Evolutionary conservation across 2,329 filamentous ascomycete genomes (phyloP), one percentile per base, ranked within the genome.

Genomic region (Basipetospora chlamydospora): DNA sequence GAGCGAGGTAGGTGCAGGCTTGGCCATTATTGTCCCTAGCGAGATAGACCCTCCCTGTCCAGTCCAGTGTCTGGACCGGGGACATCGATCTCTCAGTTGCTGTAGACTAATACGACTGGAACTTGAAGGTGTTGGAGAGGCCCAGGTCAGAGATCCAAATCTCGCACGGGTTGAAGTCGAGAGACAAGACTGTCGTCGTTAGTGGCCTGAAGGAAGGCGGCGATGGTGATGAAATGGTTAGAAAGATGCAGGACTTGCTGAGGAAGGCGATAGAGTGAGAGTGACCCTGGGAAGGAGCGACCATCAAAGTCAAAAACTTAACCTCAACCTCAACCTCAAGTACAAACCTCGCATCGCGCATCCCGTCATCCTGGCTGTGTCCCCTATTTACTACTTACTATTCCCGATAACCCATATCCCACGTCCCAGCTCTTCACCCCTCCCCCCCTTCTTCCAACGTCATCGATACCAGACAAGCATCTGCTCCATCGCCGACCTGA

Each of bases 101-200:
- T n/a, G n/a, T n/a, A n/a, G 13, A 8, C 20, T 35, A n/a, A 35
- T 26, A 13, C n/a, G n/a, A n/a, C 20, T 31, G 8, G 16, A 8
- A 33, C 22, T 20, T 6, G 9, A n/a, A 42, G 41, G 61, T 65
- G 5, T 60, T 83, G 3, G 60, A 61, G 2, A 58, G 78, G 6
- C 68, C 77, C 21, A 81, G 77, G 48, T 76, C 77, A 1, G 65
- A 73, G 41, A 55, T 83, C 1, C 61, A 68, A 29, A 67, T 84
- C 28, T 65, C 67, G 10, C 71, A 71, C 12, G 79, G 79, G 0
- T 49, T 66, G 37, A 82, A 76, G 51, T 75, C 70, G 15, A 64
- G 69, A 39, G 70, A 77, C 29, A 85, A 84, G 55, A 76, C 66
- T 0, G 53, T 80, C 10, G 56, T 61, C 3, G 38, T 67, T 6